Percentiles rank a stretch among this genome's conserved stretches.
Conservation (phyloP, 164 flowering plant genomes). For the Saururus chinensis region DNA sequence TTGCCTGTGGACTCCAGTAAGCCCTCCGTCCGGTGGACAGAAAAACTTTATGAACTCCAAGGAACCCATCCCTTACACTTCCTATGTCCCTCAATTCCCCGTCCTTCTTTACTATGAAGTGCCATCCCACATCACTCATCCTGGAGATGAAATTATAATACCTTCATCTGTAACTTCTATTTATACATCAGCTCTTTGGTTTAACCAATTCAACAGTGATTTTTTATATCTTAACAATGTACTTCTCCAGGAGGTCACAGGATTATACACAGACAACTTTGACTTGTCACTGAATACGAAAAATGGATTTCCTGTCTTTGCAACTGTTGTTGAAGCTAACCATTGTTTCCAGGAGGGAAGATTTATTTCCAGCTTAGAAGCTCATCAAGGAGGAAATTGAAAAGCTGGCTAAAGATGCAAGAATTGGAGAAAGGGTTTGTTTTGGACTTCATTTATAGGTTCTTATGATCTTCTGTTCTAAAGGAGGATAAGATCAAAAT, state of each 20-base stretch:
- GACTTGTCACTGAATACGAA: constrained; percentile 90
- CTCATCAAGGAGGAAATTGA: constrained; percentile 95
- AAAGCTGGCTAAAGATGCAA: constrained; percentile 90
- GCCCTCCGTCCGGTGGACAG: too few relatives aligned
- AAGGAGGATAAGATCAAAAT: neutral
- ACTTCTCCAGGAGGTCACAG: constrained; percentile 81
- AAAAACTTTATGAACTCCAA: too few relatives aligned
- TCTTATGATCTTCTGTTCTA: neutral
- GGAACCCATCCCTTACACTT: too few relatives aligned
- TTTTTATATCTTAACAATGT: neutral
- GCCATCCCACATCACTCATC: too few relatives aligned
- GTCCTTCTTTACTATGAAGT: too few relatives aligned
- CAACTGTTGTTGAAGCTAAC: constrained; percentile 94
- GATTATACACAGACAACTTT: constrained; percentile 87
- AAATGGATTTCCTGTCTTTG: constrained; percentile 97
- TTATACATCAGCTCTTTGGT: neutral
- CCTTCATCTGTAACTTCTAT: neutral
- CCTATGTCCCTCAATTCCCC: too few relatives aligned
- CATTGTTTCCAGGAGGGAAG: constrained; percentile 91
- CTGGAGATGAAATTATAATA: constrained; percentile 91
- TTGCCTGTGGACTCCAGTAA: too few relatives aligned
- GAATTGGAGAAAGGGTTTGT: constrained; percentile 91
- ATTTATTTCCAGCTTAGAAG: constrained; percentile 93
- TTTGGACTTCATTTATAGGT: neutral
- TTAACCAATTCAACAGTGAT: neutral